A percentile compares a stretch with the other conserved stretches of the same genome.
Conservation (phyloP, 805 yeast genomes). For the Starmera quercuum region DNA sequence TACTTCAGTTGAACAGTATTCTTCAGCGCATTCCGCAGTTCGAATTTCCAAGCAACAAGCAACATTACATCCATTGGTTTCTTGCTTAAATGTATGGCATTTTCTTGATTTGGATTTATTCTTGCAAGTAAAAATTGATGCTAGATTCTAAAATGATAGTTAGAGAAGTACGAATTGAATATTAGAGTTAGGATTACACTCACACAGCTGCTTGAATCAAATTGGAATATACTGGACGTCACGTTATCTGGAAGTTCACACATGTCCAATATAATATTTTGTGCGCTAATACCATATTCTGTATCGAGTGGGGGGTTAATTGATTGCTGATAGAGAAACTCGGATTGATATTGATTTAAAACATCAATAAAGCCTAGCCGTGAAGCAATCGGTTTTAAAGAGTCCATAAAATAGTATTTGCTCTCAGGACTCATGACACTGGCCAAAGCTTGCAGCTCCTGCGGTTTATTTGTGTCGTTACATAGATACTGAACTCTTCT, state of each 20-base stretch:
- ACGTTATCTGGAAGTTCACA: conserved; percentile 13
- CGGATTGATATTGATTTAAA: conserved; percentile 9
- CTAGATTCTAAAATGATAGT: too few species aligned
- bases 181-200: too few species aligned
- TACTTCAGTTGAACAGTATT: conserved; percentile 12
- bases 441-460: neutral
- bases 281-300: conserved; percentile 1
- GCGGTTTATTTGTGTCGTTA: neutral
- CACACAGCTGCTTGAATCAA: conserved; percentile 17
- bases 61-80: conserved; percentile 13
- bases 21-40: conserved; percentile 17
- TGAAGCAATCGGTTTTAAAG: conserved; percentile 9
- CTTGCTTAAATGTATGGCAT: conserved; percentile 7
- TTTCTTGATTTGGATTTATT: conserved; percentile 10
- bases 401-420: conserved; percentile 3
- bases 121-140: conserved; percentile 16
- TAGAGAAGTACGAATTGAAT: too few species aligned
- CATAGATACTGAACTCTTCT: conserved; percentile 2
- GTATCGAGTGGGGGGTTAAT: neutral
- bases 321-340: conserved; percentile 9
- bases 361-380: conserved; percentile 7
- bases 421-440: conserved; percentile 4
- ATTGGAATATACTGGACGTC: conserved; percentile 8
- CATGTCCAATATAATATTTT: conserved; percentile 10
- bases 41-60: conserved; percentile 19